A percentile compares a stretch with the other conserved stretches of the same genome.
Evolutionary conservation across 2,329 filamentous ascomycete genomes (phyloP).

Genomic region (Scytalidium sp.): DNA sequence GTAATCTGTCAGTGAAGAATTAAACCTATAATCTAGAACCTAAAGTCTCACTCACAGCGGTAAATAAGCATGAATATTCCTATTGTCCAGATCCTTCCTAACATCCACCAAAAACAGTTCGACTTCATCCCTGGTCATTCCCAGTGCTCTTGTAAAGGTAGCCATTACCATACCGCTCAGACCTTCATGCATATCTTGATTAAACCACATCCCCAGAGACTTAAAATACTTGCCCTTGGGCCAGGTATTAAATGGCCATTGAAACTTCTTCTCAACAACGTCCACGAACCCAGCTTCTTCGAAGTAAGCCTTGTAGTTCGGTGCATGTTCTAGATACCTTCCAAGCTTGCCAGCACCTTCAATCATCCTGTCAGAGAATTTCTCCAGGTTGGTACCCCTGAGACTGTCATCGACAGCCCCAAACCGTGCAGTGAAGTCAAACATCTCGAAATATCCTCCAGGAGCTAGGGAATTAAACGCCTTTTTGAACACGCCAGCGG

Average conservation of each 20-base stretch:
- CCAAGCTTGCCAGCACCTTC: conserved; percentile 20
- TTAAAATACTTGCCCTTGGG: conserved; percentile 38
- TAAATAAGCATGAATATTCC: conserved; percentile 32
- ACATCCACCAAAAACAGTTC: conserved; percentile 34
- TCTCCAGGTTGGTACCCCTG: conserved; percentile 10
- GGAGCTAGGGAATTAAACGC: conserved; percentile 31
- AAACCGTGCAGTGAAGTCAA: conserved; percentile 34
- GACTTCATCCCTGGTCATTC: conserved; percentile 34
- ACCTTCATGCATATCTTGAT: conserved; percentile 21
- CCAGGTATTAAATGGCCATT: conserved; percentile 49
- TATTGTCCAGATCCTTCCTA: conserved; percentile 33
- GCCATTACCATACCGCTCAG: conserved; percentile 25
- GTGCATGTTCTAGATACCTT: conserved; percentile 25
- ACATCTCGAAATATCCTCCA: conserved; percentile 42
- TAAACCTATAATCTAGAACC: no score
- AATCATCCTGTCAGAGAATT: conserved; percentile 15
- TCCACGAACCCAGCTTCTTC: conserved; percentile 11
- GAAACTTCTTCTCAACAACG: conserved; percentile 37
- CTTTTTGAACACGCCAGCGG: conserved; percentile 4
- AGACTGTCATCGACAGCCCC: conserved; percentile 37
- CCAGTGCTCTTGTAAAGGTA: conserved; percentile 35
- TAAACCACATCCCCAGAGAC: conserved; percentile 4
- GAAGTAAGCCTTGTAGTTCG: not conserved
- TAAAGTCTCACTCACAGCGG: conserved; percentile 25
- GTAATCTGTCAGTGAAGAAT: no score